Percentiles rank a stretch among this genome's conserved stretches.
phyloP scores from a whole-genome alignment of 257 asterid species.

The Coffea canephora region DNA sequence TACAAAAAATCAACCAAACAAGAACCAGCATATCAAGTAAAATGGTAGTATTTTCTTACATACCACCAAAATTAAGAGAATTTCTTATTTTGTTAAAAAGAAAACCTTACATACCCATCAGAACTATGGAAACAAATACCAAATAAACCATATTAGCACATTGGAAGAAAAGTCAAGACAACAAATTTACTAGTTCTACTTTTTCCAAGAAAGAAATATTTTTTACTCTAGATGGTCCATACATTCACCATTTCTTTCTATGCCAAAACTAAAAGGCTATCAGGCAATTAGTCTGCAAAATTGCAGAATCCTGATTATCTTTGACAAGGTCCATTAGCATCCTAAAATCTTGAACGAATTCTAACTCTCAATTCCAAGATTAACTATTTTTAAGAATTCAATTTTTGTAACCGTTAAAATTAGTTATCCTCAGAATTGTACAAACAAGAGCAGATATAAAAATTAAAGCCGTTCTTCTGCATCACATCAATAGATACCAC shows the following conservation, averaged over 20 bases:
- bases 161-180: background rate
- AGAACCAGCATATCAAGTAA: background rate
- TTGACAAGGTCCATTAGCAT: background rate
- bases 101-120: background rate
- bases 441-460: background rate
- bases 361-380: background rate
- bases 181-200: background rate
- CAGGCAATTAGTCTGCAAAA: background rate
- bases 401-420: no score
- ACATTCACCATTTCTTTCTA: constrained; percentile 1
- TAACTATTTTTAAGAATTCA: background rate
- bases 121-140: background rate
- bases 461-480: background rate
- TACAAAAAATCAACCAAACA: background rate
- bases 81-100: no score
- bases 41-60: background rate
- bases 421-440: no score
- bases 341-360: background rate
- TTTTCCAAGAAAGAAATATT: background rate
- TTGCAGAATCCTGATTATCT: background rate
- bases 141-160: background rate
- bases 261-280: background rate
- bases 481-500: background rate
- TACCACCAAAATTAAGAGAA: no score
- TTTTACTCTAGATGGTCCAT: background rate